Evolutionary conservation across 148 eudicot species (phyloP).

Genomic region (Chenopodium berlandieri): DNA sequence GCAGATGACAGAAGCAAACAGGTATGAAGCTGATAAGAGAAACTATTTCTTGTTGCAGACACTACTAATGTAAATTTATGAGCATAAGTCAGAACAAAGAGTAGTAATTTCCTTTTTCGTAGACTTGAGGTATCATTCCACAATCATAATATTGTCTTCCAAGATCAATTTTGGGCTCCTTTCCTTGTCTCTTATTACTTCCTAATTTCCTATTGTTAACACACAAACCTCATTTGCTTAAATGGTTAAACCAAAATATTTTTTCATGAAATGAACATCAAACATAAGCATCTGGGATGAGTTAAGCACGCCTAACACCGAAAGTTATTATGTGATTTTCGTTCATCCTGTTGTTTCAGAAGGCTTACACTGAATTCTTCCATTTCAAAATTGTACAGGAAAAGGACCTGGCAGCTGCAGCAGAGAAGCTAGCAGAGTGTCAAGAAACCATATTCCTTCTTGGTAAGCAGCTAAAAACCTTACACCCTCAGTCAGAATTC

Average conservation of each 20-base stretch:
- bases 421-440: conserved; percentile 87
- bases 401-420: conserved; percentile 75
- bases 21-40: conserved; percentile 30
- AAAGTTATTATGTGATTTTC: background rate
- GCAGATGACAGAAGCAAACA: conserved; percentile 51
- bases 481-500: conserved; percentile 63
- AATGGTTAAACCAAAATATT: background rate
- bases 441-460: conserved; percentile 87
- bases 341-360: background rate
- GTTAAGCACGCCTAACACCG: background rate
- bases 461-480: conserved; percentile 64
- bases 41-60: background rate
- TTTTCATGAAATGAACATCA: background rate
- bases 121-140: background rate
- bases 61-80: background rate
- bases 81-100: background rate
- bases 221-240: background rate
- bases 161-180: background rate
- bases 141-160: background rate
- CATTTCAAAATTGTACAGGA: conserved; percentile 42
- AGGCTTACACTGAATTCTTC: background rate
- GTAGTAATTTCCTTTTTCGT: background rate
- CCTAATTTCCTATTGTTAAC: background rate
- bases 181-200: background rate
- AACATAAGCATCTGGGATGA: background rate